Percentiles rank a stretch among this genome's conserved stretches.
These are phyloP conservation scores for Plenodomus lindquistii DNA, from an alignment of 2,329 filamentous ascomycete genomes.

Conservation along the genomic window DNA sequence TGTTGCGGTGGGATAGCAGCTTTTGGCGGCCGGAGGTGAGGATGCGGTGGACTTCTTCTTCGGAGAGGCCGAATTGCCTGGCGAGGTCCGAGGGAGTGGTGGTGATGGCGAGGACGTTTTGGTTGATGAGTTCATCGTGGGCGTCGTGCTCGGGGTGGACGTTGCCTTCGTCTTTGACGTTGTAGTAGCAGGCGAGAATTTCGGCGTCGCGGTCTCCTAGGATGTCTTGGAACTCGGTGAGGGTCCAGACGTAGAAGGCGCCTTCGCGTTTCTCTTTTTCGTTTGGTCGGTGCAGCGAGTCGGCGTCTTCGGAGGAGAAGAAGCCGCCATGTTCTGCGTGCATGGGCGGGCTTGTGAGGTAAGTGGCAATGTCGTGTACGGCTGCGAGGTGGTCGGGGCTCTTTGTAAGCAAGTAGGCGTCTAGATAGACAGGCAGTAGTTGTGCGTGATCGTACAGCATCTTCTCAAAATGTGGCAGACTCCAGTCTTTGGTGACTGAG, in stretches of 20 bases:
- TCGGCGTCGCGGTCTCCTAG: constrained; percentile 70
- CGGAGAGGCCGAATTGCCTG: constrained; percentile 72
- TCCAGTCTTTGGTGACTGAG: constrained; percentile 90
- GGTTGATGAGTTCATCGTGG: constrained; percentile 91
- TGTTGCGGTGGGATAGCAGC: constrained; percentile 71
- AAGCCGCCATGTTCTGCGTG: constrained; percentile 73
- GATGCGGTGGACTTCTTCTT: constrained; percentile 68
- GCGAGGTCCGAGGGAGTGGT: constrained; percentile 71
- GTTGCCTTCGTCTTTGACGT: constrained; percentile 82
- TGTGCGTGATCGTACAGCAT: constrained; percentile 93
- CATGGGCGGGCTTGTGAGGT: constrained; percentile 74
- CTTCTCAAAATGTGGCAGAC: constrained; percentile 94
- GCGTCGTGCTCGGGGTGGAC: constrained; percentile 80
- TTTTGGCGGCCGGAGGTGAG: constrained; percentile 69
- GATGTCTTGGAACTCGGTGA: constrained; percentile 80
- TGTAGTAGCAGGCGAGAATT: constrained; percentile 82
- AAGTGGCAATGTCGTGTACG: constrained; percentile 82
- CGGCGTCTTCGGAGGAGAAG: constrained; percentile 86
- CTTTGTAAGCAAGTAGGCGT: constrained; percentile 74
- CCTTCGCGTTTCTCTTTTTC: constrained; percentile 86
- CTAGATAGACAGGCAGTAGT: constrained; percentile 79
- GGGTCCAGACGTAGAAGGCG: constrained; percentile 92
- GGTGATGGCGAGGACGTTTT: constrained; percentile 81
- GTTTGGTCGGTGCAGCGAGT: constrained; percentile 74
- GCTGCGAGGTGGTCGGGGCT: constrained; percentile 75